Base-by-base conservation (phyloP, 768 basidiomycete species). In the Asterophora lycoperdoides region DNA sequence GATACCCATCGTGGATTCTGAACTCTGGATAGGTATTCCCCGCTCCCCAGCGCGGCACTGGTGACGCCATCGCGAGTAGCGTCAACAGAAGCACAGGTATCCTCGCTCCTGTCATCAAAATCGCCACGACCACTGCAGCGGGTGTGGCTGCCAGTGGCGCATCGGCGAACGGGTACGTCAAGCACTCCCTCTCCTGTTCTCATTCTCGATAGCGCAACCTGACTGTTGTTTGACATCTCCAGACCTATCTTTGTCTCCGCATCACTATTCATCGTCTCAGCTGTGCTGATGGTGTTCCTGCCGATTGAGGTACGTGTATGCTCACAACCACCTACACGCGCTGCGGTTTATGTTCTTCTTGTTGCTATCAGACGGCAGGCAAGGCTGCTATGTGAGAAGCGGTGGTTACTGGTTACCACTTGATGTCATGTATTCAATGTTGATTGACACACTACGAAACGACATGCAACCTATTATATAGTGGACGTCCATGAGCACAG, bases 11-110 rank as follows among this genome's bases (percentile, higher is more conserved):
- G 33, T 40, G 29, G 5, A 35, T 6, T n/a, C 4, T 1, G 38
- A 30, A 11, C 5, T 9, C 14, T 13, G 4, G 9, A 32, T 13
- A 66, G 64, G 64, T 78, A 15, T 81, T 82, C 65, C 76, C 80
- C 0, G 76, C 77, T 0, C 74, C 77, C 3, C 76, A 78, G 53
- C 72, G 80, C 30, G 80, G 80, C 2, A 79, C 78, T 0, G 78
- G 77, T 8, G 74, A 78, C 47, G 78, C 78, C 3, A 51, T 71
- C 71, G 54, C 74, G 62, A 53, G 70, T 69, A 51, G 73, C 69
- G 67, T 78, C 55, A 79, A 79, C 56, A 68, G 75, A 30, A 67
- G 76, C 34, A 70, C 69, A 29, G 77, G 74, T 9, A 62, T 78
- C 45, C 69, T 77, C 29, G 68, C 75, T 0, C 77, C 77, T 23